Conservation (phyloP, 441 rosid genomes). For the Eutrema salsugineum region DNA sequence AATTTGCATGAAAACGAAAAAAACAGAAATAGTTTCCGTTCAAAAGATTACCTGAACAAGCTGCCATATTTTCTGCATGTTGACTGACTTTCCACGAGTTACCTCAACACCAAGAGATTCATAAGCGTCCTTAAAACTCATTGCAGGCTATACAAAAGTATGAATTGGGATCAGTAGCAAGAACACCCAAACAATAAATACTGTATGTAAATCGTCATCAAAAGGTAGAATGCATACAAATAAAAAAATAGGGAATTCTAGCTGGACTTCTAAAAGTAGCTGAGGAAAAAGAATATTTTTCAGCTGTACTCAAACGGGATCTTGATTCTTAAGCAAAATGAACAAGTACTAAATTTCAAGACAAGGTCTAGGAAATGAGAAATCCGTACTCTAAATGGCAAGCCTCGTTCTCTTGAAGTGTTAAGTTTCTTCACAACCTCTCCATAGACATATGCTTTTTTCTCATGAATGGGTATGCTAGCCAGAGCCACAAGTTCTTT, state of each 20-base stretch:
- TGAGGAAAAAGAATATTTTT: not conserved
- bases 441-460: constrained; percentile 72
- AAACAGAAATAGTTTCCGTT: not conserved
- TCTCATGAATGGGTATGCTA: constrained; percentile 66
- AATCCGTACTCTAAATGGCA: constrained; percentile 69
- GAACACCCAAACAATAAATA: not conserved
- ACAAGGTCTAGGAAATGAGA: constrained; percentile 14
- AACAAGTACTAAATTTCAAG: not conserved
- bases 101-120: constrained; percentile 66
- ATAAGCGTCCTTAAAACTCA: constrained; percentile 74
- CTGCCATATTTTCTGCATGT: constrained; percentile 95
- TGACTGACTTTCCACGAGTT: constrained; percentile 85
- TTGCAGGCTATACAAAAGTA: constrained; percentile 57
- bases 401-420: constrained; percentile 75
- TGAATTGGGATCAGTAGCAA: constrained; percentile 16
- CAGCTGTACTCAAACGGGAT: constrained; percentile 14
- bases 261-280: constrained; percentile 8
- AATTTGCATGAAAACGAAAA: not conserved
- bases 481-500: constrained; percentile 62
- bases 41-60: constrained; percentile 66
- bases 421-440: constrained; percentile 79
- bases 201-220: not conserved
- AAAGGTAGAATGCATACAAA: not conserved
- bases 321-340: constrained; percentile 4
- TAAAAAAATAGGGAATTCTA: not conserved